Conservation (phyloP, 1,139 yeast genomes). For the Meyerozyma carpophila region DNA sequence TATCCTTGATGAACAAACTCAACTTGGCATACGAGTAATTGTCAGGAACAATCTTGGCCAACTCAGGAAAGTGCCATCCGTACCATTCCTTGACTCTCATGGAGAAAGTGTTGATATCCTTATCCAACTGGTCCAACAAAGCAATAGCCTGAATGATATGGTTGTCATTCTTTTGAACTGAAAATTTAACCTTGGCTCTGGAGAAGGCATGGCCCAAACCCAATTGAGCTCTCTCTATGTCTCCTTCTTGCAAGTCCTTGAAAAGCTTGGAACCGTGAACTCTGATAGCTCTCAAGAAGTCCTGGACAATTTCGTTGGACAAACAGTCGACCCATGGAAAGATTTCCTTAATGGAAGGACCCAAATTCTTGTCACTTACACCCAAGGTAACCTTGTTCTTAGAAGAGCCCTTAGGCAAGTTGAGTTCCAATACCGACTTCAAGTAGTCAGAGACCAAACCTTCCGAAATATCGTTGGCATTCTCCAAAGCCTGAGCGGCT, state of each 20-base stretch:
- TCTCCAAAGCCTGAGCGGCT: slow-evolving; percentile 98
- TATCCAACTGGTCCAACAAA: slow-evolving; percentile 90
- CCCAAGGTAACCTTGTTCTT: slow-evolving; percentile 69
- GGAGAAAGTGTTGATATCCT: slow-evolving; percentile 94
- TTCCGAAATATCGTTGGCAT: slow-evolving; percentile 96
- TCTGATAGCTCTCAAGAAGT: slow-evolving; percentile 91
- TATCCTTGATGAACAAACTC: slow-evolving; percentile 80
- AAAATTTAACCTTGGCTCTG: slow-evolving; percentile 97
- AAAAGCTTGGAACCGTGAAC: slow-evolving; percentile 83
- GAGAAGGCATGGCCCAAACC: slow-evolving; percentile 99
- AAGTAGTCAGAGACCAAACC: slow-evolving; percentile 92
- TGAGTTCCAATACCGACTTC: slow-evolving; percentile 82
- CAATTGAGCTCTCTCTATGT: slow-evolving; percentile 94
- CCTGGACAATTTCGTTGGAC: slow-evolving; percentile 90
- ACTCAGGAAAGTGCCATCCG: slow-evolving; percentile 99
- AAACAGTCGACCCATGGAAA: slow-evolving; percentile 88
- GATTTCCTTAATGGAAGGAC: slow-evolving; percentile 90
- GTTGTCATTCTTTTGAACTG: slow-evolving; percentile 97
- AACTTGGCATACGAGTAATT: slow-evolving; percentile 84
- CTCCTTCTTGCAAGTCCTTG: slow-evolving; percentile 91
- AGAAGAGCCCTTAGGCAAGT: slow-evolving; percentile 80
- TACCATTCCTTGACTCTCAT: slow-evolving; percentile 99
- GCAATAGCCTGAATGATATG: slow-evolving; percentile 99
- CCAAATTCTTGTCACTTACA: slow-evolving; percentile 91
- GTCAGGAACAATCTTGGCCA: slow-evolving; percentile 92